Base-by-base conservation (phyloP, 1,139 yeast genomes). In the Zygosaccharomyces sapae region DNA sequence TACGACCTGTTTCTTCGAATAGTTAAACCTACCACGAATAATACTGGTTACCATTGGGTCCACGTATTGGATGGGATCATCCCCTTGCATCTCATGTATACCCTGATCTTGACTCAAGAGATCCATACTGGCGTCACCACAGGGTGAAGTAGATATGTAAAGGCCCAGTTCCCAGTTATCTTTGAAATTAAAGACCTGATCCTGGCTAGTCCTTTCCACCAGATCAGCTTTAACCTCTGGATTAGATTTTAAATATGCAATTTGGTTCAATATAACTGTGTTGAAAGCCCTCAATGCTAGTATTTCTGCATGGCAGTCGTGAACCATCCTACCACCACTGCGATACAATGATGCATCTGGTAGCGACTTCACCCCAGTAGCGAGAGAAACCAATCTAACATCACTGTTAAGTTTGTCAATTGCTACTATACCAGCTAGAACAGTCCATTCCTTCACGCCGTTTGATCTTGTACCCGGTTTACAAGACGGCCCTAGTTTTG, bases 251-350 rank as follows among this genome's bases (percentile, higher is more conserved):
- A 48, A 62, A 66, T 49, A 67, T 55, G 38, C 22, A 4, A 60
- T 52, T 25, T 55, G 58, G 27, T 55, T 41, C 29, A 63, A 38
- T 5, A 61, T 37, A 3, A 61, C 54, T 1, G 58, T 42, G 57
- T 89, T 89, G 61, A 90, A 80, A 1, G 81, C 77, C 33, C 97
- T 66, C 0, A 89, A 52, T 0, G 86, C 77, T 18, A 92, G 67
- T 1, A 88, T 76, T 61, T 90, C 98, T 0, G 97, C 97, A 67
- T 90, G 98, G 67, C 81, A 72, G 63, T 90, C 97, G 61, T 90
- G 97, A 0, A 90, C 71, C 7, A 87, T 68, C 16, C 62, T 59
- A 0, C 97, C 97, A 0, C 69, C 48, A 10, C 81, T 73, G 40
- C 69, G 56, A 3, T 35, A 44, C 62, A 76, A 25, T 59, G 57